phyloP scores from a whole-genome alignment of 345 rosid species.

The Rhodomyrtus tomentosa region DNA sequence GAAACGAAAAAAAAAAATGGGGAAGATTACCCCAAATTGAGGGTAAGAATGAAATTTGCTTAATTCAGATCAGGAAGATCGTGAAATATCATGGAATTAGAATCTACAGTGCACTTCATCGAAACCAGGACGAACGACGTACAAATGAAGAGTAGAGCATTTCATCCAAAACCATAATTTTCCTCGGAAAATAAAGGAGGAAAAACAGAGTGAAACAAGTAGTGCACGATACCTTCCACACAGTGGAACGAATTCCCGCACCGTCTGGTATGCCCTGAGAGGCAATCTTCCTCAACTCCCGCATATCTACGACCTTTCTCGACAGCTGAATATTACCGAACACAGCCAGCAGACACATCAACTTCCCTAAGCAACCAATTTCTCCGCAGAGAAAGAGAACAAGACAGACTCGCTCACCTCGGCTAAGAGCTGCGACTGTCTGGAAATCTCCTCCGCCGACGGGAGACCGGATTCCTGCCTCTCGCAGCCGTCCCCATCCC shows the following conservation, averaged over 20 bases:
- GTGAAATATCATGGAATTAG: not conserved
- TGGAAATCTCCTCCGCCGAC: slow-evolving; percentile 59
- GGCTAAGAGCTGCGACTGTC: slow-evolving; percentile 64
- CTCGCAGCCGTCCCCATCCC: slow-evolving; percentile 9
- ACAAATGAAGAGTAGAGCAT: not conserved
- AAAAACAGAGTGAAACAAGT: not conserved
- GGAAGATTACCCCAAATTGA: not conserved
- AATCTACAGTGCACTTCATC: not conserved
- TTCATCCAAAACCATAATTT: not conserved
- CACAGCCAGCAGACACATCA: not conserved
- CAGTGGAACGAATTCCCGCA: slow-evolving; percentile 71
- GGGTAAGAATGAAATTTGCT: not conserved
- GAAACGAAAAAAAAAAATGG: not conserved
- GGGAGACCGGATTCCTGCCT: slow-evolving; percentile 14
- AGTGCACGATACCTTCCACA: slow-evolving; percentile 62
- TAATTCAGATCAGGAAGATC: not conserved
- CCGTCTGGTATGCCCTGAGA: slow-evolving; percentile 86
- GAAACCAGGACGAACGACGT: not conserved
- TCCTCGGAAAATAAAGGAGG: not conserved
- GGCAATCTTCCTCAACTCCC: slow-evolving; percentile 69
- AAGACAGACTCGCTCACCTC: slow-evolving; percentile 32
- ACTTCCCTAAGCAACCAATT: not conserved
- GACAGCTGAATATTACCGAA: slow-evolving; percentile 34
- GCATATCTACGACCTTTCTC: slow-evolving; percentile 65
- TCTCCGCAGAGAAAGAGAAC: not conserved